Conservation (phyloP, 2,329 filamentous ascomycete genomes). For the Botrytis fragariae region DNA sequence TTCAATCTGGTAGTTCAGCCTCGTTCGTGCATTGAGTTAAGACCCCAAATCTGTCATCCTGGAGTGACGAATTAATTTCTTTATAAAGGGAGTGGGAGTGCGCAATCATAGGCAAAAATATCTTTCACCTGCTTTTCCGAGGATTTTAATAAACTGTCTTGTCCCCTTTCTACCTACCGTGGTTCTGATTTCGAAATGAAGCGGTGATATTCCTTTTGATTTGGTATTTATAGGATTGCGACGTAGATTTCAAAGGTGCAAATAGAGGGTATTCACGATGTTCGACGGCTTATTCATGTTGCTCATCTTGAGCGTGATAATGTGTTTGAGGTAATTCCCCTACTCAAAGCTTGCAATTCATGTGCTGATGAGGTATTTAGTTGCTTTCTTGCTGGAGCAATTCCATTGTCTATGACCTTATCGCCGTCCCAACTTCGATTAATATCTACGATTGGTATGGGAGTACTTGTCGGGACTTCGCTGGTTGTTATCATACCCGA, state of each 20-base stretch:
- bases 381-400: slow-evolving; percentile 87
- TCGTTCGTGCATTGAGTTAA: slow-evolving; percentile 17
- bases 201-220: slow-evolving; percentile 5
- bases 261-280: slow-evolving; percentile 31
- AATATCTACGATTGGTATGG: slow-evolving; percentile 89
- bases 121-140: background rate
- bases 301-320: slow-evolving; percentile 46
- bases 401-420: slow-evolving; percentile 85
- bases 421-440: slow-evolving; percentile 83
- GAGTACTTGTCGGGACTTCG: slow-evolving; percentile 89
- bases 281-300: slow-evolving; percentile 40
- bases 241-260: slow-evolving; percentile 4
- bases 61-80: slow-evolving; percentile 12
- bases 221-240: slow-evolving; percentile 6
- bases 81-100: slow-evolving; percentile 11
- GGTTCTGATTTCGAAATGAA: slow-evolving; percentile 11
- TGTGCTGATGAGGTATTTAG: slow-evolving; percentile 46
- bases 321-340: slow-evolving; percentile 55
- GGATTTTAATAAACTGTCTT: background rate
- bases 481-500: slow-evolving; percentile 97
- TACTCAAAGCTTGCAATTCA: background rate
- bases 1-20: slow-evolving; percentile 10
- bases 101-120: background rate
- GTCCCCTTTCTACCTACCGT: background rate
- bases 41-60: slow-evolving; percentile 21